Base-by-base conservation (phyloP, 2,329 filamentous ascomycete species). In the Diaporthe capsici region DNA sequence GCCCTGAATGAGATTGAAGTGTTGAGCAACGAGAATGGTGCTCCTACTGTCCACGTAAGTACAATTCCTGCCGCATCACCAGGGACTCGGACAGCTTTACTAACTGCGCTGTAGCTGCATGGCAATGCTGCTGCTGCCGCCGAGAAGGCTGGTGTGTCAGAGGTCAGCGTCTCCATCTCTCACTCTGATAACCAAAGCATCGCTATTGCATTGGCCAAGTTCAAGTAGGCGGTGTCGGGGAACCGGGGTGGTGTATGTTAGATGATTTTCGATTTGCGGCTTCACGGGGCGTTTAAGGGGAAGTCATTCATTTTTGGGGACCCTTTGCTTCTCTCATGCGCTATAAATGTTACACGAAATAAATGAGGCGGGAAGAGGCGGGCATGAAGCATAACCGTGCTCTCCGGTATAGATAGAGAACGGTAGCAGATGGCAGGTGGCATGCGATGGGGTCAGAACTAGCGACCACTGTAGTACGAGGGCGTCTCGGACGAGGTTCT, bases 1-100 rank as follows among this genome's bases (percentile, higher is more conserved):
- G 90, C 95, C 22, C 85, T 99, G 85, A 97, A 93, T 88, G 96
- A 98, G 57, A 99, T 99, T 87, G 97, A 99, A 87, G 96, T 99
- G 80, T 85, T 91, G 77, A 93, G 92, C 81, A 93, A 96, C 81
- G 92, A 94, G 79, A 93, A 91, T 61, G 97, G 97, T 75, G 95
- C 93, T 51, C 97, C 97, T 13, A 88, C 91, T 79, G 97, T 98
- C 78, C 90, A 91, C 84, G 96, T 98, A 93, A 91, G 95, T 78
- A 37, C 25, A 75, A 39, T 25, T 20, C 13, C 25, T 13, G 2
- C 25, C 25, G 13, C 42, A 55, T n/a, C 60, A 13, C 28, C 20
- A 25, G 13, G 0, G 12, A 31, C 20, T 4, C 17, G n/a, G 20
- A n/a, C 42, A n/a, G 20, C 15, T 77, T 67, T 76, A 78, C 87